Conservation (phyloP, 148 eudicot species). For the Amaranthus hypochondriacus region DNA sequence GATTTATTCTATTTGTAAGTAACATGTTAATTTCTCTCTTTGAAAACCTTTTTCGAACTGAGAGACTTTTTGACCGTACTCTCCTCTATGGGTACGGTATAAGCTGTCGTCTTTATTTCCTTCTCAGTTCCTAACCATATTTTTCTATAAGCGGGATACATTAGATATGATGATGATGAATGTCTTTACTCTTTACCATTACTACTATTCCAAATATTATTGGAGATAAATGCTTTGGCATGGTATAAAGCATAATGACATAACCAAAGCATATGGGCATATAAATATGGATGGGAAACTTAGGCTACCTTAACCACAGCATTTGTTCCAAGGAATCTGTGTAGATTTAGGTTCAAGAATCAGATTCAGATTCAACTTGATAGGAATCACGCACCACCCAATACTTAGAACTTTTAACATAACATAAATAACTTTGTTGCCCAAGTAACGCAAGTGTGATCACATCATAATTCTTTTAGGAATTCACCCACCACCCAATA, state of each 20-base stretch:
- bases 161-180: not conserved
- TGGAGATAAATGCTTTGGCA: constrained; percentile 7
- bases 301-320: constrained; percentile 16
- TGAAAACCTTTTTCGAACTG: too few species aligned
- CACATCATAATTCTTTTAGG: not conserved
- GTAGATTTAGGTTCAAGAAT: not conserved
- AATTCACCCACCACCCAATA: not conserved
- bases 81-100: too few species aligned
- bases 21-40: not conserved
- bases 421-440: not conserved
- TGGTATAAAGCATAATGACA: constrained; percentile 16
- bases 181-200: not conserved
- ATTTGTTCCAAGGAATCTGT: not conserved
- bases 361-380: not conserved
- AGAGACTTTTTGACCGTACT: too few species aligned
- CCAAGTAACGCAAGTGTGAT: not conserved
- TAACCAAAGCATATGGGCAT: constrained; percentile 3
- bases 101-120: too few species aligned
- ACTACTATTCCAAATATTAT: not conserved
- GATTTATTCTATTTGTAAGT: not conserved
- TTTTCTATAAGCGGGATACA: too few species aligned
- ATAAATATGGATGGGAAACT: not conserved
- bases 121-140: too few species aligned
- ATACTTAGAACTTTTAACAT: too few species aligned
- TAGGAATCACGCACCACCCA: not conserved